Base-by-base conservation (phyloP, 306 rosid species). In the Quercus agrifolia region DNA sequence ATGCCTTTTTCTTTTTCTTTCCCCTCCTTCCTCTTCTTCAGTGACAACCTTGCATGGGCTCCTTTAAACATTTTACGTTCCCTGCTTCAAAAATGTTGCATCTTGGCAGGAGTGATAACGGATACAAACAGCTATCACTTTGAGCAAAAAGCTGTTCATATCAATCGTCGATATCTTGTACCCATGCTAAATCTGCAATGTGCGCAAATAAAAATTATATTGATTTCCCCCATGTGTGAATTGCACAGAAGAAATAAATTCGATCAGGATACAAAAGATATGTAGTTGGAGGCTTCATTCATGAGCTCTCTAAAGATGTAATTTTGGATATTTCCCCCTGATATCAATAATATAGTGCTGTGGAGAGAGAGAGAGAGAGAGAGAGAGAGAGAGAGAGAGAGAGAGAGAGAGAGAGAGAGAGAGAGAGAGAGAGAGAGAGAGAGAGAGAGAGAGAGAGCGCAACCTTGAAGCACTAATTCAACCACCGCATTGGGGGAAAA, bases 381-480 rank as follows among this genome's bases (percentile, higher is more conserved):
- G 35, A 31, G 6, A 23, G 23, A 23, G 23, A 23, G 23, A 23
- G 23, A 23, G 23, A 23, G 23, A 23, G 23, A 23, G 23, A 23
- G 23, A 23, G 23, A 41, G 27, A 46, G 11, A 46, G 75, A 21
- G 67, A 78, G 82, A 76, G 72, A 81, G 81, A 30, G 66, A 79
- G 74, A 73, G 70, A 31, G 77, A 23, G 23, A 23, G 23, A 23
- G 23, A 41, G 27, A 46, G 11, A 46, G 75, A 21, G 67, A 78
- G 82, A 76, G 72, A 81, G 81, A 30, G 66, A 79, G 74, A 73
- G 70, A 31, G 77, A 23, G 23, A 23, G 23, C n/a, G n/a, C n/a
- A 72, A 91, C 99, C 99, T 96, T 82, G 94, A 77, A 96, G 99
- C 77, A 95, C 99, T 52, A 87, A 72, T 87, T 93, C 98, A 77